Conservation (phyloP, 2,329 filamentous ascomycete genomes). For the Amylocarpus encephaloides region DNA sequence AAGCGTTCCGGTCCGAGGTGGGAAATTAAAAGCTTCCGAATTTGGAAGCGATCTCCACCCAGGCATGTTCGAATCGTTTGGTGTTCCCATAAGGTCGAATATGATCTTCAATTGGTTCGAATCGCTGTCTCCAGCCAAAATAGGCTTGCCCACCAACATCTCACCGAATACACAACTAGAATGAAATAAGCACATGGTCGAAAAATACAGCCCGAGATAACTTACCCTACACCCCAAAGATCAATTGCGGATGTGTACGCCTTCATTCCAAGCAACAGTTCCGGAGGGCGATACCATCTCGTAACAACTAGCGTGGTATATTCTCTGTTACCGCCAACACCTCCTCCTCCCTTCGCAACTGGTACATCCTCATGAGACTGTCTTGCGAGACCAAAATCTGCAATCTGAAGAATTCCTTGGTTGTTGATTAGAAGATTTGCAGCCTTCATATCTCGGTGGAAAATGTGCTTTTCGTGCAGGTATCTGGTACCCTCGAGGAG, state of each 20-base stretch:
- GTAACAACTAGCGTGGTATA: conserved; percentile 98
- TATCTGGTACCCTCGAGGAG: conserved; percentile 85
- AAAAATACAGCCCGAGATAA: conserved; percentile 1
- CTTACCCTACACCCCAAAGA: conserved; percentile 94
- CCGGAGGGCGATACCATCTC: conserved; percentile 92
- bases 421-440: conserved; percentile 97
- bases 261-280: conserved; percentile 80
- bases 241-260: conserved; percentile 97
- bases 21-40: conserved; percentile 65
- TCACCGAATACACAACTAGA: conserved; percentile 91
- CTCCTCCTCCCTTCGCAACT: conserved; percentile 68
- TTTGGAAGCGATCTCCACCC: conserved; percentile 80
- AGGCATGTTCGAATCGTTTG: conserved; percentile 87
- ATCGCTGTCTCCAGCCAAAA: conserved; percentile 84
- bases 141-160: conserved; percentile 92
- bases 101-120: conserved; percentile 87
- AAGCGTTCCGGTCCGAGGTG: conserved; percentile 58
- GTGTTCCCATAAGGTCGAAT: conserved; percentile 85
- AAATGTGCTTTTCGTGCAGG: conserved; percentile 80
- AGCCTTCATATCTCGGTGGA: conserved; percentile 98
- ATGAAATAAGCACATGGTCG: conserved; percentile 21
- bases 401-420: conserved; percentile 86
- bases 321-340: conserved; percentile 70
- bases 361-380: conserved; percentile 86
- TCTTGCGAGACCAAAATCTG: conserved; percentile 90